Percentiles rank a stretch among this genome's conserved stretches.
Conservation (phyloP, 495 filamentous ascomycete genomes). For the Niebla homalea region DNA sequence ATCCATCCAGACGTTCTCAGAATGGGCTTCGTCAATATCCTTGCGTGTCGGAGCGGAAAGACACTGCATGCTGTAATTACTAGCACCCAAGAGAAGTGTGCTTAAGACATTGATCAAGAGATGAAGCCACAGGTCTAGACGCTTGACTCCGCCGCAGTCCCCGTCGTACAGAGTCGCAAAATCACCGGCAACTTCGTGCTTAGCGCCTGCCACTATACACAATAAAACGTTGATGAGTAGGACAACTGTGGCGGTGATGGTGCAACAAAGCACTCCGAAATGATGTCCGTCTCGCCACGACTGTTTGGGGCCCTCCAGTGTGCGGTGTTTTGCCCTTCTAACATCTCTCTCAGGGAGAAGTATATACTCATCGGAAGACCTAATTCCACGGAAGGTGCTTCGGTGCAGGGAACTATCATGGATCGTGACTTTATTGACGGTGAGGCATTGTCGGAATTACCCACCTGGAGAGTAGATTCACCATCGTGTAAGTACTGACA, state of each 20-base stretch:
- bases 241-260: neutral
- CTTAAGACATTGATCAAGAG: constrained; percentile 25
- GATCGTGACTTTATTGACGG: no score
- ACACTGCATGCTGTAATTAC: constrained; percentile 33
- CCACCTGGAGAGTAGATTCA: no score
- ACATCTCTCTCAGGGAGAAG: no score
- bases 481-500: no score
- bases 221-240: constrained; percentile 5
- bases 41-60: constrained; percentile 26
- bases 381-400: no score
- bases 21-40: constrained; percentile 28
- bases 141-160: constrained; percentile 13
- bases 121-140: constrained; percentile 19
- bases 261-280: constrained; percentile 8
- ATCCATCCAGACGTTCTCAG: constrained; percentile 22
- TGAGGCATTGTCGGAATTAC: no score
- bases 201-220: constrained; percentile 7
- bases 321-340: no score
- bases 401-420: no score
- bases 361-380: no score
- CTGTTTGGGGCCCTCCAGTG: no score
- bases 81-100: constrained; percentile 26
- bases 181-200: neutral
- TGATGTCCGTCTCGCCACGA: constrained; percentile 2
- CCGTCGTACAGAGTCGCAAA: constrained; percentile 12